A percentile compares a stretch with the other conserved stretches of the same genome.
phyloP scores from a whole-genome alignment of 768 basidiomycete species.

The Vararia minispora region DNA sequence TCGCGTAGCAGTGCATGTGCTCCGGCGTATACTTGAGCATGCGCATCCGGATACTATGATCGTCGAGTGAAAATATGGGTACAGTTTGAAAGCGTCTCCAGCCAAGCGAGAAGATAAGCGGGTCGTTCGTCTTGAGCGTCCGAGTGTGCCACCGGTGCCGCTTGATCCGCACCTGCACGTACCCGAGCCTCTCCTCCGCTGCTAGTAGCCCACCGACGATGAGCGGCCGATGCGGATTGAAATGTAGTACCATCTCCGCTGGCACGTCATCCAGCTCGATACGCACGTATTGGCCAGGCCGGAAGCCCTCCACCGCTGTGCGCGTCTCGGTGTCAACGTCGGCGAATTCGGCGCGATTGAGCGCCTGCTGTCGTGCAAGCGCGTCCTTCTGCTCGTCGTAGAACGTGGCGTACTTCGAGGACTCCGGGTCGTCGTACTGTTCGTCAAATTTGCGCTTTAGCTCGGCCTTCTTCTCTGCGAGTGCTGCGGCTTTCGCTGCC shows the following conservation, averaged over 20 bases:
- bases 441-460: slow-evolving; percentile 95
- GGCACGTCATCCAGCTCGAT: slow-evolving; percentile 80
- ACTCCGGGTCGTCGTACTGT: slow-evolving; percentile 86
- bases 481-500: slow-evolving; percentile 34
- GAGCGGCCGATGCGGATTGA: slow-evolving; percentile 85
- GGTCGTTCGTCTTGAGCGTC: slow-evolving; percentile 95
- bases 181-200: slow-evolving; percentile 87
- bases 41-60: slow-evolving; percentile 96
- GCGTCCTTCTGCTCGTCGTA: slow-evolving; percentile 90
- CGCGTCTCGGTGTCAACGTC: slow-evolving; percentile 68
- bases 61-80: slow-evolving; percentile 93
- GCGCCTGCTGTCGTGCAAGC: slow-evolving; percentile 69
- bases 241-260: slow-evolving; percentile 86
- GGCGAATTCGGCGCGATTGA: slow-evolving; percentile 82
- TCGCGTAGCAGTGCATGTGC: slow-evolving; percentile 99
- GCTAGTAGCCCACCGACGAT: slow-evolving; percentile 85
- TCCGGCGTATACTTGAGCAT: slow-evolving; percentile 99
- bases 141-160: slow-evolving; percentile 88
- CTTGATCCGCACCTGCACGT: slow-evolving; percentile 91
- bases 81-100: slow-evolving; percentile 95
- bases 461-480: slow-evolving; percentile 80
- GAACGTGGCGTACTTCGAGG: slow-evolving; percentile 71
- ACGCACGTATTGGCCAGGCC: slow-evolving; percentile 87
- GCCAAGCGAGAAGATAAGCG: slow-evolving; percentile 91
- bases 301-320: slow-evolving; percentile 79